A percentile compares a stretch with the other conserved stretches of the same genome.
phyloP scores from a whole-genome alignment of 257 asterid species.

The Solanum okadae region DNA sequence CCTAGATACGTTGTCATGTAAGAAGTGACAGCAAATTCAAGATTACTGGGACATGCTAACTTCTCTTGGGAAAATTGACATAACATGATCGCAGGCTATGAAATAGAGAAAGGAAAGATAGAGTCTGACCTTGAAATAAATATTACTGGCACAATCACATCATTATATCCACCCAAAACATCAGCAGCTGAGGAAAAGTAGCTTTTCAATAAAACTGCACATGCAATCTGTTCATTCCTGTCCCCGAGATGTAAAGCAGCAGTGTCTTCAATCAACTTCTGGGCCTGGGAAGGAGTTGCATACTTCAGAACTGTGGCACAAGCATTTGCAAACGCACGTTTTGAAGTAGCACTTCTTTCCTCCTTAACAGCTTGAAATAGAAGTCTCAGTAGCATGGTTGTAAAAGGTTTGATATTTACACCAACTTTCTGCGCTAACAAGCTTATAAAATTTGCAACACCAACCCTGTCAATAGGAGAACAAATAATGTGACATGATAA shows the following conservation, averaged over 20 bases:
- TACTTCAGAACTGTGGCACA: constrained; percentile 80
- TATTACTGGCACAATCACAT: constrained; percentile 71
- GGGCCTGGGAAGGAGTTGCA: constrained; percentile 77
- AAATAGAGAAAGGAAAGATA: neutral
- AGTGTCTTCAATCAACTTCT: constrained; percentile 84
- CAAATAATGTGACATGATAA: neutral
- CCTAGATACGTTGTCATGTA: neutral
- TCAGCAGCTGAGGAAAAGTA: constrained; percentile 87
- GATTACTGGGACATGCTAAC: neutral
- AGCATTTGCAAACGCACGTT: constrained; percentile 93
- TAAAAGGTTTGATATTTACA: constrained; percentile 67
- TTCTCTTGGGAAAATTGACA: neutral
- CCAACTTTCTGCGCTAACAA: constrained; percentile 85
- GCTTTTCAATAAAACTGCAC: constrained; percentile 80
- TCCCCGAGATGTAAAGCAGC: constrained; percentile 76
- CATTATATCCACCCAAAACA: constrained; percentile 65
- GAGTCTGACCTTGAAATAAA: constrained; percentile 76
- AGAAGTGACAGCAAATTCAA: neutral
- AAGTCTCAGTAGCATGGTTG: constrained; percentile 68
- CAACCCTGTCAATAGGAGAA: constrained; percentile 59
- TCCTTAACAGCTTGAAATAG: constrained; percentile 82
- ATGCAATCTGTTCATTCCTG: constrained; percentile 76
- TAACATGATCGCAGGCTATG: neutral
- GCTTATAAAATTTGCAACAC: constrained; percentile 77
- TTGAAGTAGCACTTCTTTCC: constrained; percentile 76